A percentile compares a stretch with the other conserved stretches of the same genome.
These are phyloP conservation scores for Microdochium paspali DNA, from an alignment of 2,329 filamentous ascomycete genomes.

Conservation along the genomic window DNA sequence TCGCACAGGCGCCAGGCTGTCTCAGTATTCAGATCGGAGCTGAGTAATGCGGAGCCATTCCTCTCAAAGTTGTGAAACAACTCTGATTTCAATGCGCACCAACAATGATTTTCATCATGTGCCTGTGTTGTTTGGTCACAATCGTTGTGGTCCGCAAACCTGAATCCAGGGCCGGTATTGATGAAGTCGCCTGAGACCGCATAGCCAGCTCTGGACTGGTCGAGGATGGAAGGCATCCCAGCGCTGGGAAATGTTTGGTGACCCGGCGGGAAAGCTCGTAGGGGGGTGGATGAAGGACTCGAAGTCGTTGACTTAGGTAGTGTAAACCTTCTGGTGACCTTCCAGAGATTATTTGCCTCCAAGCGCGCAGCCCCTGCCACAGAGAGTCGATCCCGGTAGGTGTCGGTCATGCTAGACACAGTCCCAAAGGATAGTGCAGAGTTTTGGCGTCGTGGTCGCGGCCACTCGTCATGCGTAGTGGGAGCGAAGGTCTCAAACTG, in stretches of 20 bases:
- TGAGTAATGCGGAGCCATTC: neutral
- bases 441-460: neutral
- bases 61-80: neutral
- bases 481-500: neutral
- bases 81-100: constrained; percentile 16
- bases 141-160: neutral
- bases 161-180: constrained; percentile 12
- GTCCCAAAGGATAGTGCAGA: constrained; percentile 15
- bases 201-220: constrained; percentile 13
- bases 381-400: constrained; percentile 12
- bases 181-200: constrained; percentile 42
- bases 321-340: constrained; percentile 17
- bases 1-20: constrained; percentile 23
- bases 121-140: constrained; percentile 15
- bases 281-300: neutral
- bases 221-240: constrained; percentile 11
- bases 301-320: constrained; percentile 9
- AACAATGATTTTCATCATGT: constrained; percentile 17
- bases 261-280: constrained; percentile 5
- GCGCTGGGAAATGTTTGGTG: neutral
- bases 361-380: neutral
- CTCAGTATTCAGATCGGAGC: neutral
- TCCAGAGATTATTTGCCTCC: constrained; percentile 10
- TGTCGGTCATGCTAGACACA: constrained; percentile 14
- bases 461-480: neutral